Base-by-base conservation (phyloP, 139 green algal genomes). In the Coelastrella sp. region DNA sequence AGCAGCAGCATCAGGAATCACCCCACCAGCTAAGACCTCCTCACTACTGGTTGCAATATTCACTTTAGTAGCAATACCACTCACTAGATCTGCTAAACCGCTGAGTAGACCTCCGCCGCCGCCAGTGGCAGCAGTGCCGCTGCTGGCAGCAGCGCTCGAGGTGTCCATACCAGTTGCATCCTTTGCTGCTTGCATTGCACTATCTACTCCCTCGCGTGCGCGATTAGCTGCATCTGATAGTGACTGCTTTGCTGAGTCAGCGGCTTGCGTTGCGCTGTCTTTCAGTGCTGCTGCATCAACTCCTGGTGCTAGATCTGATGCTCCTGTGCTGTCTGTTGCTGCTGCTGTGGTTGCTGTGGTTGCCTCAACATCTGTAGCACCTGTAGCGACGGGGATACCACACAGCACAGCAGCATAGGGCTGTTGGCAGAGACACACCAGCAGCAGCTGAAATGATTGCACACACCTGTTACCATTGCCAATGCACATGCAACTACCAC, bases 11-110 rank as follows among this genome's bases (percentile, higher is more conserved):
- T 90, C 85, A 77, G 85, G 85, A 22, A 84, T 32, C 5, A 90
- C 10, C 7, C 85, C 85, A 16, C 85, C 85, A 68, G 85, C 85
- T 22, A 90, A 17, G 7, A 90, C 4, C 73, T 90, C 85, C 85
- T 90, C 85, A 90, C 85, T 90, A 58, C 10, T 90, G 74, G 58
- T 90, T 57, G 73, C 73, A 14, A 90, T 16, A 16, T 90, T 90
- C 6, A 74, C 85, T 73, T 90, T 90, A 58, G 56, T 90, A 22
- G 85, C 85, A 83, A 90, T 90, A 7, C 68, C 73, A 7, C n/a
- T 73, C 74, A 90, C 85, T 17, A 90, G 10, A 16, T 61, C 54
- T 3, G 85, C 85, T 7, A 90, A 73, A 14, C 73, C n/a, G 6
- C 8, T 3, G 7, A 90, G 74, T 4, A 90, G 22, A 20, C 85